A percentile compares a stretch with the other conserved stretches of the same genome.
phyloP scores from a whole-genome alignment of 2,329 filamentous ascomycete species.

The Phaeophleospora eucalypticola region DNA sequence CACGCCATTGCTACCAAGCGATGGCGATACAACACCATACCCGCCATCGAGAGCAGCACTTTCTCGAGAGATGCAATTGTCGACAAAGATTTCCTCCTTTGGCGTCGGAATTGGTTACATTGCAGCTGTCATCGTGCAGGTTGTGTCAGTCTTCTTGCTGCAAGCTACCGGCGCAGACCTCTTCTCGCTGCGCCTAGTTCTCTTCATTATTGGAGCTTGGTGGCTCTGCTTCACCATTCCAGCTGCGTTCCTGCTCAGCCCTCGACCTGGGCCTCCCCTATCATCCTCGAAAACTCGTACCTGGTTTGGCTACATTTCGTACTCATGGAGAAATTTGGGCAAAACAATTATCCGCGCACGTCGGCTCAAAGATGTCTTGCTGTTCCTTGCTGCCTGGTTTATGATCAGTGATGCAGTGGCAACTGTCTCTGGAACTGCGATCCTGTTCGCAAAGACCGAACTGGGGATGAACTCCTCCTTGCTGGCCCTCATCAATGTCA shows the following conservation, averaged over 20 bases:
- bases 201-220: conserved; percentile 85
- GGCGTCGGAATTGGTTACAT: conserved; percentile 93
- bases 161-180: conserved; percentile 68
- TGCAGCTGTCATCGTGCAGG: conserved; percentile 79
- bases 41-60: conserved; percentile 33
- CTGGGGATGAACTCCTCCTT: conserved; percentile 85
- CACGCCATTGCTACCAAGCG: conserved; percentile 12
- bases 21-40: conserved; percentile 27
- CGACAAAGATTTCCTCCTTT: conserved; percentile 84
- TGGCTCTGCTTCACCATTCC: conserved; percentile 92
- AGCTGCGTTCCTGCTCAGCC: conserved; percentile 78
- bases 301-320: conserved; percentile 69
- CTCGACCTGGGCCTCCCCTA: conserved; percentile 77
- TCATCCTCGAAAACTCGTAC: conserved; percentile 35
- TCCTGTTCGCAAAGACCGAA: conserved; percentile 91
- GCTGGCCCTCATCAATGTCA: conserved; percentile 87
- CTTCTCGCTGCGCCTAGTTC: conserved; percentile 78
- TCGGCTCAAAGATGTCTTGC: conserved; percentile 65
- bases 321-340: conserved; percentile 82
- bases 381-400: conserved; percentile 89
- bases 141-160: conserved; percentile 72
- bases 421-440: conserved; percentile 88
- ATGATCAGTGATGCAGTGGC: conserved; percentile 90
- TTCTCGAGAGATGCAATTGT: conserved; percentile 71
- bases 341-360: conserved; percentile 73